Percentiles rank a stretch among this genome's conserved stretches.
Evolutionary conservation across 192 early-diverging fungal species (phyloP).

Genomic region (Rhizoclosmatium globosum): DNA sequence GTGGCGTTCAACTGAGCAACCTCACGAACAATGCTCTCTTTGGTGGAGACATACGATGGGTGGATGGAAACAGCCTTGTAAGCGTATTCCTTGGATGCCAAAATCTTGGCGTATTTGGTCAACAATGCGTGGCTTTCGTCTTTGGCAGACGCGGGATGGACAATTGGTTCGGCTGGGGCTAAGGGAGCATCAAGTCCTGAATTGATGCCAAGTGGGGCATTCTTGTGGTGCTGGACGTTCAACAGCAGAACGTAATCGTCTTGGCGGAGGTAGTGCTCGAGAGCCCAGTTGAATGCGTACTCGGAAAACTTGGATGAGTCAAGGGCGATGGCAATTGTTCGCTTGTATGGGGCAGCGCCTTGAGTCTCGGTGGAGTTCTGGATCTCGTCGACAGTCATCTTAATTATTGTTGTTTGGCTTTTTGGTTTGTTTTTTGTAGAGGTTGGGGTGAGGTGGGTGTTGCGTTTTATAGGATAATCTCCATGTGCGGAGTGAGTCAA

Average conservation of each 20-base stretch:
- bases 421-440: background rate
- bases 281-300: slow-evolving; percentile 38
- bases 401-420: background rate
- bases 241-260: slow-evolving; percentile 46
- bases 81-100: background rate
- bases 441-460: too few species aligned
- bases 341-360: background rate
- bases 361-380: background rate
- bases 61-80: background rate
- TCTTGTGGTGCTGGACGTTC: background rate
- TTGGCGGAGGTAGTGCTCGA: slow-evolving; percentile 31
- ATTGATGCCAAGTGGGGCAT: background rate
- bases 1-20: slow-evolving; percentile 58
- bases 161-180: background rate
- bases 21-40: slow-evolving; percentile 59
- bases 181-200: background rate
- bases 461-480: too few species aligned
- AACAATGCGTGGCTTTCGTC: background rate
- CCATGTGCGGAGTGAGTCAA: too few species aligned
- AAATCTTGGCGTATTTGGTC: background rate
- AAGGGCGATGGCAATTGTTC: slow-evolving; percentile 43
- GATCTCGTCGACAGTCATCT: background rate
- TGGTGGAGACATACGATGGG: background rate
- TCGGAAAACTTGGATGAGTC: slow-evolving; percentile 36
- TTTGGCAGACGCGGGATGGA: background rate